A percentile compares a stretch with the other conserved stretches of the same genome.
Evolutionary conservation across 306 rosid genomes (phyloP).

Genomic region (Dalbergia cochinchinensis): DNA sequence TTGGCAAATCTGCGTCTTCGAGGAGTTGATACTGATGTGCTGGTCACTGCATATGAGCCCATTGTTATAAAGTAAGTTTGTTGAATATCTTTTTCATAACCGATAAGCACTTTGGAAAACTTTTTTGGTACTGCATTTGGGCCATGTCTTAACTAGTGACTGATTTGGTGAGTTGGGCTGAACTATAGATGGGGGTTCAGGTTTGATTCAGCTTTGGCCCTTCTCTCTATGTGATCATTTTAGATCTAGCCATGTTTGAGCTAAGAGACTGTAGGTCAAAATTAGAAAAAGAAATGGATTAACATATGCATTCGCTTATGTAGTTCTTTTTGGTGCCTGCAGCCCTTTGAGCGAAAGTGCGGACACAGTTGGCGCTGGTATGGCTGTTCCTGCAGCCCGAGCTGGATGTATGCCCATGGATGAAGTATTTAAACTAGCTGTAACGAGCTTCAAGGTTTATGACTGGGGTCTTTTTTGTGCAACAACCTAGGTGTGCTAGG

Average conservation of each 20-base stretch:
- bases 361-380: slow-evolving; percentile 72
- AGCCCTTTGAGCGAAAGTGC: slow-evolving; percentile 92
- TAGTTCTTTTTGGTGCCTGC: slow-evolving; percentile 48
- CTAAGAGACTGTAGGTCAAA: slow-evolving; percentile 12
- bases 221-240: background rate
- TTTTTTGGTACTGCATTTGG: slow-evolving; percentile 9
- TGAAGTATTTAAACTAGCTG: slow-evolving; percentile 74
- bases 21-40: slow-evolving; percentile 82
- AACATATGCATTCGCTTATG: background rate
- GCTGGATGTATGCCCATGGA: slow-evolving; percentile 76
- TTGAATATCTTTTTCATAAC: slow-evolving; percentile 26
- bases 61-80: slow-evolving; percentile 79
- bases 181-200: slow-evolving; percentile 11
- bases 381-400: slow-evolving; percentile 74
- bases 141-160: slow-evolving; percentile 23
- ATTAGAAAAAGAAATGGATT: background rate
- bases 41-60: slow-evolving; percentile 87
- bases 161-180: slow-evolving; percentile 22
- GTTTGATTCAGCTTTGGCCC: background rate
- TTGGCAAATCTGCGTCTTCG: slow-evolving; percentile 87
- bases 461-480: slow-evolving; percentile 79
- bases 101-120: slow-evolving; percentile 1
- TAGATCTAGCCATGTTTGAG: background rate
- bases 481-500: slow-evolving; percentile 36
- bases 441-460: slow-evolving; percentile 74